These are phyloP conservation scores for Pulveroboletus sp. DNA, from an alignment of 768 basidiomycete genomes.

Conservation along the genomic window DNA sequence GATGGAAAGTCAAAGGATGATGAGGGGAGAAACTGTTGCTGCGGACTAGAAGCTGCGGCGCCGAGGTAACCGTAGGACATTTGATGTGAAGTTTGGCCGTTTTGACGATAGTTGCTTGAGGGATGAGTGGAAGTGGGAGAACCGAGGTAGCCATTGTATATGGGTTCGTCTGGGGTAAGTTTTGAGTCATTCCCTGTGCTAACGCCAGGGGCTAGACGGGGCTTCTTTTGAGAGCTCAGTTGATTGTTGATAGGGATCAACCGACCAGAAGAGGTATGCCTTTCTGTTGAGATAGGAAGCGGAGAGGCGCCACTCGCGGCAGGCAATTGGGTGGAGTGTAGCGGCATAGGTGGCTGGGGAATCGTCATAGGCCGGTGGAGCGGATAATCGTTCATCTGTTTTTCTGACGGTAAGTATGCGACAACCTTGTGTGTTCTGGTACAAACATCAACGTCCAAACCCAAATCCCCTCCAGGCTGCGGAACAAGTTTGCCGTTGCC, in stretches of 20 bases:
- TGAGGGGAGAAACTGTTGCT: conserved; percentile 22
- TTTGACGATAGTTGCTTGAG: conserved; percentile 26
- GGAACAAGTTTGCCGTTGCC: conserved; percentile 18
- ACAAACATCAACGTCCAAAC: conserved; percentile 26
- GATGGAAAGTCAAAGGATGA: conserved; percentile 30
- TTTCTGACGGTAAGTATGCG: conserved; percentile 1
- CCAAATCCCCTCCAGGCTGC: conserved; percentile 16
- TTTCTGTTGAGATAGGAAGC: conserved; percentile 33
- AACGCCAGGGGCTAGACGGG: conserved; percentile 27
- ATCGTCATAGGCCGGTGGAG: conserved; percentile 31
- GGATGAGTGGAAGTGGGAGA: conserved; percentile 30
- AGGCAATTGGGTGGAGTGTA: conserved; percentile 26
- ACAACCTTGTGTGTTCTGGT: neutral
- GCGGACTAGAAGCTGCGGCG: conserved; percentile 13
- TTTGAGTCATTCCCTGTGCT: conserved; percentile 22
- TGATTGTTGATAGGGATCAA: conserved; percentile 26
- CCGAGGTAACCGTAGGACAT: conserved; percentile 25
- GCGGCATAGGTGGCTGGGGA: conserved; percentile 32
- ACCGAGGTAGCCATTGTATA: conserved; percentile 31
- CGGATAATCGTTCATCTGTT: conserved; percentile 28
- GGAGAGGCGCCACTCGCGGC: conserved; percentile 19
- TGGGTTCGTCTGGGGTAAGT: conserved; percentile 25
- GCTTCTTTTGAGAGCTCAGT: conserved; percentile 26
- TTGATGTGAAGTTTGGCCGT: conserved; percentile 28
- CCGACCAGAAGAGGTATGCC: conserved; percentile 32